phyloP scores from a whole-genome alignment of 2,329 filamentous ascomycete genomes.

The Penicillium sp. region DNA sequence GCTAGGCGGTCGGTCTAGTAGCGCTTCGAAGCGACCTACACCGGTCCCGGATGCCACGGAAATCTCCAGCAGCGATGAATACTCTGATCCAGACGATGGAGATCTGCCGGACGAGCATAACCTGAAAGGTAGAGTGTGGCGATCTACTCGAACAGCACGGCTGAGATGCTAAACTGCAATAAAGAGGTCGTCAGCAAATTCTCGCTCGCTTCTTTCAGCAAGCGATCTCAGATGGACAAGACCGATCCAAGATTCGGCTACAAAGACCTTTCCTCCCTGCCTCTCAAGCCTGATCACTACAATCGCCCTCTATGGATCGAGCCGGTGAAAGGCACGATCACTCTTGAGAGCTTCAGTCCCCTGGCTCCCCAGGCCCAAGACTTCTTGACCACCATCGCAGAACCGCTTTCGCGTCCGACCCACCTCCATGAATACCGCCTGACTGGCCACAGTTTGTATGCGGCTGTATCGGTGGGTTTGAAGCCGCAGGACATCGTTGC shows the following conservation, averaged over 20 bases:
- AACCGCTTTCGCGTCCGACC: conserved; percentile 83
- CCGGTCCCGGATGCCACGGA: conserved; percentile 45
- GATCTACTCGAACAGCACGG: conserved; percentile 11
- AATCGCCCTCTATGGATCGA: conserved; percentile 94
- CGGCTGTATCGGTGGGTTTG: conserved; percentile 91
- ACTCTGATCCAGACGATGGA: conserved; percentile 50
- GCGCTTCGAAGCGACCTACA: conserved; percentile 49
- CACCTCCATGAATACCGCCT: conserved; percentile 93
- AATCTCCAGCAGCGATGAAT: conserved; percentile 57
- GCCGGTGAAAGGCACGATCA: conserved; percentile 78
- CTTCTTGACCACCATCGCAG: conserved; percentile 92
- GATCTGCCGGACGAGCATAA: conserved; percentile 46
- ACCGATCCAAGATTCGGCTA: conserved; percentile 58
- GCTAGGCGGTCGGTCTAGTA: conserved; percentile 44
- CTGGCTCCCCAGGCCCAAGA: conserved; percentile 84
- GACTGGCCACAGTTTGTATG: conserved; percentile 89
- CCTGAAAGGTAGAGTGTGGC: conserved; percentile 43
- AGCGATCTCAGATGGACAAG: conserved; percentile 44
- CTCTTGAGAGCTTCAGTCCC: conserved; percentile 90
- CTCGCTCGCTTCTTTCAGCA: conserved; percentile 52
- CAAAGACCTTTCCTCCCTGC: conserved; percentile 77
- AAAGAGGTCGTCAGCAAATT: conserved; percentile 53
- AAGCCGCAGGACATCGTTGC: conserved; percentile 86
- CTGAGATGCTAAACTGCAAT: conserved; percentile 21
- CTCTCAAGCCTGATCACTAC: conserved; percentile 82